phyloP scores from a whole-genome alignment of 257 asterid genomes.

The Cynanchum wilfordii region DNA sequence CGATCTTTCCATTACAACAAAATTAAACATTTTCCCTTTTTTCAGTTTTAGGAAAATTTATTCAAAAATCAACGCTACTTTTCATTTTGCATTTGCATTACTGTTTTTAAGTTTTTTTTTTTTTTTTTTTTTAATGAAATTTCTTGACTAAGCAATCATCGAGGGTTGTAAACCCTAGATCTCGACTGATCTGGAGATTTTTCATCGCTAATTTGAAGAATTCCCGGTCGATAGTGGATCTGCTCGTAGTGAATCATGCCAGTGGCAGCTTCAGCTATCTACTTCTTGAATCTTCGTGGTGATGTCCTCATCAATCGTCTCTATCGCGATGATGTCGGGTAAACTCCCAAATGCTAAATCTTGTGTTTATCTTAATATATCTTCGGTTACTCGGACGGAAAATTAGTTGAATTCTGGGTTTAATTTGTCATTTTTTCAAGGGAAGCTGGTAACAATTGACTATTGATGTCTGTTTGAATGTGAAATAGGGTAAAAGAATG shows the following conservation, averaged over 20 bases:
- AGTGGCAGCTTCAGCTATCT: constrained; percentile 95
- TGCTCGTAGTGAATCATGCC: constrained; percentile 55
- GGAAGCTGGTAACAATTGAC: neutral
- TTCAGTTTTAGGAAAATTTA: neutral
- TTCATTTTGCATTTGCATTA: neutral
- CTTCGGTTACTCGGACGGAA: neutral
- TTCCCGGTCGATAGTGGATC: constrained; percentile 16
- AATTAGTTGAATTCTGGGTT: neutral
- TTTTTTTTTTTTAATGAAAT: neutral
- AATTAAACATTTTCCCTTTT: neutral
- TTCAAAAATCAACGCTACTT: neutral
- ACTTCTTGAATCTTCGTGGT: constrained; percentile 95
- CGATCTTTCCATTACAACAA: neutral
- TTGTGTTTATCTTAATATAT: neutral
- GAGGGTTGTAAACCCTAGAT: constrained; percentile 8
- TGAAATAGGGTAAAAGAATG: neutral
- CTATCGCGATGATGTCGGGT: constrained; percentile 99
- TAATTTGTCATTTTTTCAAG: neutral
- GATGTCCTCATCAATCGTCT: constrained; percentile 99
- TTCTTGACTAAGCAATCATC: neutral
- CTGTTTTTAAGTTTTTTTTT: neutral
- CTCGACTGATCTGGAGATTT: neutral
- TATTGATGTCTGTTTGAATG: neutral
- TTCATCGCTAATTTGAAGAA: neutral
- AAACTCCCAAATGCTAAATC: neutral